Percentiles rank a stretch among this genome's conserved stretches.
phyloP scores from a whole-genome alignment of 2,329 filamentous ascomycete genomes.

The Xylariomycetidae sp. region DNA sequence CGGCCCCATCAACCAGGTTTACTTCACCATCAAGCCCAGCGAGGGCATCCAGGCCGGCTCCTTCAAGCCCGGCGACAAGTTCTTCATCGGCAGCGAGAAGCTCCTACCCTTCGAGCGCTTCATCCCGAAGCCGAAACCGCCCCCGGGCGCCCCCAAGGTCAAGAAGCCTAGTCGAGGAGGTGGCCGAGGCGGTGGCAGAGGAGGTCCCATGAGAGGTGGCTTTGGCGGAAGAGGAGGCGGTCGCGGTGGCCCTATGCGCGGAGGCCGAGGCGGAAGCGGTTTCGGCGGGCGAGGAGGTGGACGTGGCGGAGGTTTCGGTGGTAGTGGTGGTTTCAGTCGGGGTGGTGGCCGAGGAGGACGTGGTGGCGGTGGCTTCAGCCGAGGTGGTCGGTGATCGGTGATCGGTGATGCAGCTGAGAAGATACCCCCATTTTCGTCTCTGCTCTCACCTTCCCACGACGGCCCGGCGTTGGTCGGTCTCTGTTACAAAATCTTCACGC shows the following conservation, averaged over 20 bases:
- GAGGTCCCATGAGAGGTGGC: slow-evolving; percentile 33
- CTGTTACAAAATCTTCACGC: slow-evolving; percentile 14
- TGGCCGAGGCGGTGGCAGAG: slow-evolving; percentile 40
- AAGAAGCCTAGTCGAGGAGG: slow-evolving; percentile 66
- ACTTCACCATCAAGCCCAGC: slow-evolving; percentile 95
- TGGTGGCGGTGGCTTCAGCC: slow-evolving; percentile 19
- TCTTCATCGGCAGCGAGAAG: slow-evolving; percentile 94
- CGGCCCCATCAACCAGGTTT: slow-evolving; percentile 94
- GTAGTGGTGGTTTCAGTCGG: slow-evolving; percentile 30
- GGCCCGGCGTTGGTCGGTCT: slow-evolving; percentile 2
- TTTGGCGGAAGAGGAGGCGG: slow-evolving; percentile 39
- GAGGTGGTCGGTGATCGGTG: slow-evolving; percentile 15
- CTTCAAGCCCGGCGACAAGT: slow-evolving; percentile 95
- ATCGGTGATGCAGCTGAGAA: neutral
- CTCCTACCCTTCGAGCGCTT: slow-evolving; percentile 93
- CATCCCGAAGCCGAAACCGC: slow-evolving; percentile 83
- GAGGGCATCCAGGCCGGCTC: slow-evolving; percentile 92
- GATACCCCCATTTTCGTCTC: slow-evolving; percentile 5
- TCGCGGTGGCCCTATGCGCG: slow-evolving; percentile 55
- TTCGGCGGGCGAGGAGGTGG: slow-evolving; percentile 33
- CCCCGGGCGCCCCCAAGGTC: slow-evolving; percentile 55
- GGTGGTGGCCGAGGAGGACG: slow-evolving; percentile 26
- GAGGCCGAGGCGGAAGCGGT: slow-evolving; percentile 34
- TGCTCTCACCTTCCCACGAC: slow-evolving; percentile 3
- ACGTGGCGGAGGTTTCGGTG: slow-evolving; percentile 22